phyloP scores from a whole-genome alignment of 2,329 filamentous ascomycete genomes.

The Fusarium protoensiforme region DNA sequence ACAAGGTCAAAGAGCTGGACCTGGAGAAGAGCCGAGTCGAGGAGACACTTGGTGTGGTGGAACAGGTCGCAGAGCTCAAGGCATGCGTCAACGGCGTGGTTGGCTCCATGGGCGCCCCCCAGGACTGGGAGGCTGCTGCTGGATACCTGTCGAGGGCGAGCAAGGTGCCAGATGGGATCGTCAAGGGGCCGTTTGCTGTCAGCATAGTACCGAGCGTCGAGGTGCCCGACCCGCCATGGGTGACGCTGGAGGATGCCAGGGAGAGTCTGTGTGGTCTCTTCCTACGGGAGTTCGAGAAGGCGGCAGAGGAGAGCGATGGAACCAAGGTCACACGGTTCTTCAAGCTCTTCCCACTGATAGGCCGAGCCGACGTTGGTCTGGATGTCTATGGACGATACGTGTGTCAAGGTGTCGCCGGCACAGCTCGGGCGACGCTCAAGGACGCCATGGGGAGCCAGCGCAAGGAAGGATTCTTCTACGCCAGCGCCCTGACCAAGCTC shows the following conservation, averaged over 20 bases:
- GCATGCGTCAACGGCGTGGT: slow-evolving; percentile 94
- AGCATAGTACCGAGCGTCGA: slow-evolving; percentile 95
- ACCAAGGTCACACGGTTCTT: slow-evolving; percentile 95
- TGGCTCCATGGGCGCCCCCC: slow-evolving; percentile 95
- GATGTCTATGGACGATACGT: slow-evolving; percentile 97
- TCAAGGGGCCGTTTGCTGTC: slow-evolving; percentile 87
- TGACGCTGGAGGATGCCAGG: slow-evolving; percentile 87
- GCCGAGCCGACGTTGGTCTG: slow-evolving; percentile 85
- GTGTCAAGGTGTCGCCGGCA: slow-evolving; percentile 90
- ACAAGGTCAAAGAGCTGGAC: slow-evolving; percentile 87
- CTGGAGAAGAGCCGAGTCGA: slow-evolving; percentile 92
- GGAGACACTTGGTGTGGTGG: slow-evolving; percentile 89
- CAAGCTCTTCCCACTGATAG: slow-evolving; percentile 96
- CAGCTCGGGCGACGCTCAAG: slow-evolving; percentile 83
- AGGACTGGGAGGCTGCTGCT: slow-evolving; percentile 98
- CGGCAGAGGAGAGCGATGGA: slow-evolving; percentile 86
- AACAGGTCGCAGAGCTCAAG: slow-evolving; percentile 97
- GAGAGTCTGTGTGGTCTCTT: slow-evolving; percentile 93
- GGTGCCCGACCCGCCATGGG: slow-evolving; percentile 88
- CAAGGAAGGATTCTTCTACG: slow-evolving; percentile 90
- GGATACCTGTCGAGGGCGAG: slow-evolving; percentile 87
- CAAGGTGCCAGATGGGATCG: slow-evolving; percentile 82
- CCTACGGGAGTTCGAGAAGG: slow-evolving; percentile 93
- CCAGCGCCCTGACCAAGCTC: slow-evolving; percentile 86
- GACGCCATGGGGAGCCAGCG: slow-evolving; percentile 64